Conservation (phyloP, 495 filamentous ascomycete genomes). For the Penicillium flavigenum region DNA sequence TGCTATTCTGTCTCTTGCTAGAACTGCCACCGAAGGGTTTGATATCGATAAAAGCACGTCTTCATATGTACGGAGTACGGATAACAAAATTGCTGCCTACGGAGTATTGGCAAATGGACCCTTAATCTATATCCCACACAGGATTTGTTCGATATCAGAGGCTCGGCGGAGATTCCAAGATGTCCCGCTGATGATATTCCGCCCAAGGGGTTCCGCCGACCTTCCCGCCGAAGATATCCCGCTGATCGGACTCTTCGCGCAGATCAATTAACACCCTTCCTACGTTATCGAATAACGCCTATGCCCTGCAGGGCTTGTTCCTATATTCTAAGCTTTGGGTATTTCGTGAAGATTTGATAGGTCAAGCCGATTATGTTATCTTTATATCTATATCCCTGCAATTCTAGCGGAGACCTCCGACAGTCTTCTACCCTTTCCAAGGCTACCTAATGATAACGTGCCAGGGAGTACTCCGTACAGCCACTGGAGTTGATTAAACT, state of each 20-base stretch:
- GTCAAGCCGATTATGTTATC: neutral
- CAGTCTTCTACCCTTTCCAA: neutral
- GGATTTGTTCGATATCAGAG: neutral
- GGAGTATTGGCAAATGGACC: neutral
- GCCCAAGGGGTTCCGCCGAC: too few species aligned
- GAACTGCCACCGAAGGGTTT: neutral
- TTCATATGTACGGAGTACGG: too few species aligned
- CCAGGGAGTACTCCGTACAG: too few species aligned
- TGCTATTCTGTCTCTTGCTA: neutral
- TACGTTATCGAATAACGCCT: neutral
- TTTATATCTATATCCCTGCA: neutral
- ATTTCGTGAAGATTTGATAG: neutral
- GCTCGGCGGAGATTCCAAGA: neutral
- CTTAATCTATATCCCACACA: neutral
- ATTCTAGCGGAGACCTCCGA: slow-evolving; percentile 7
- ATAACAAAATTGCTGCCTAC: neutral
- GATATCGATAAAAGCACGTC: neutral
- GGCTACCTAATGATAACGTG: too few species aligned
- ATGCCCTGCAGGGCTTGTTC: neutral
- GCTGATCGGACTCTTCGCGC: neutral
- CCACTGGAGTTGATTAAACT: too few species aligned
- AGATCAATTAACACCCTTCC: neutral
- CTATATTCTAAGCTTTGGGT: neutral
- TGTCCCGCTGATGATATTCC: too few species aligned
- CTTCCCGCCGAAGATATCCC: neutral